Base-by-base conservation (phyloP, 176 grass and related monocot genomes). In the Phoenix roebelenii region DNA sequence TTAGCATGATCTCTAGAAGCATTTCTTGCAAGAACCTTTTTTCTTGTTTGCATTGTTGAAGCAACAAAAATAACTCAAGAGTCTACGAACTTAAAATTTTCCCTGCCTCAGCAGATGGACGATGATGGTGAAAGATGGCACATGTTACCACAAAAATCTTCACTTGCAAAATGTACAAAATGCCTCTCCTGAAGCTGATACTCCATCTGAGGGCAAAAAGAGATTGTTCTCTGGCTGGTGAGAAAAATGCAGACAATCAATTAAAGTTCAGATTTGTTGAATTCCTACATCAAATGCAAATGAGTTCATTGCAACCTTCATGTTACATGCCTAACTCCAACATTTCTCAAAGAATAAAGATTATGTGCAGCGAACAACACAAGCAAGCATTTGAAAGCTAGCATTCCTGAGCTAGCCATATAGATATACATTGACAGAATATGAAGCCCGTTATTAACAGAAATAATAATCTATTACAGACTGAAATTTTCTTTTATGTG, bases 21-120 rank as follows among this genome's bases (percentile, higher is more conserved):
- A 82, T 60, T 65, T 92, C 66, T 87, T 69, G 76, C 70, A 66
- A 70, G 64, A 50, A 60, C 63, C 25, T 80, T 96, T 82, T 71
- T 96, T 58, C 92, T 74, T 61, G 83, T 90, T 71, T 81, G 83
- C 92, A 90, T 96, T 58, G 50, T 77, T 22, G 22, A 80, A 63
- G 50, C 66, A 83, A 57, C 39, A 35, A 63, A 67, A 58, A 61
- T 25, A 55, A 23, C 57, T 26, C 3, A 20, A 60, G 24, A 28
- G 26, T 49, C 22, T 32, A 54, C 51, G 28, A 35, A 32, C 54
- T 19, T 35, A 24, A 54, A 54, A 28, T 28, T 4, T 18, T 1
- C 14, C 3, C 7, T 53, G 23, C 24, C 53, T 54, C n/a, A 54
- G n/a, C 22, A 25, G 25, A 23, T 5, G 10, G 39, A 19, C 19